A percentile compares a stretch with the other conserved stretches of the same genome.
phyloP scores from a whole-genome alignment of 192 early-diverging fungal genomes.

The Umbelopsis vinacea region DNA sequence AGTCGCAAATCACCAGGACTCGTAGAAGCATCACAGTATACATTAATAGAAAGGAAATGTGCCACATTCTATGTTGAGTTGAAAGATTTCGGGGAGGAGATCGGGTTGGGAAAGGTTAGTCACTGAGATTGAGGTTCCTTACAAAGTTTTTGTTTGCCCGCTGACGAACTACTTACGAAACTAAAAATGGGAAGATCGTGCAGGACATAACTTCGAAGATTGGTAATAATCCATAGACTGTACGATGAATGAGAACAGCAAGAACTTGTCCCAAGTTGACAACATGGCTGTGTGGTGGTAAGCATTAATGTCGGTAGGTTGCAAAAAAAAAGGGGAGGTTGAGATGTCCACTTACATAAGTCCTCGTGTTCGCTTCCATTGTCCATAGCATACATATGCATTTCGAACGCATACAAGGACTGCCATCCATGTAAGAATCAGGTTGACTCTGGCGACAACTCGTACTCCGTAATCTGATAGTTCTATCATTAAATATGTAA shows the following conservation, averaged over 20 bases:
- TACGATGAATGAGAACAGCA: slow-evolving; percentile 31
- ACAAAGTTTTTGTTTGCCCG: background rate
- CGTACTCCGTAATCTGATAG: slow-evolving; percentile 32
- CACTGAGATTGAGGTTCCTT: background rate
- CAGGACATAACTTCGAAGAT: slow-evolving; percentile 40
- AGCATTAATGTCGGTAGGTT: background rate
- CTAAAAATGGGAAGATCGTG: slow-evolving; percentile 36
- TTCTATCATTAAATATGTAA: slow-evolving; percentile 22
- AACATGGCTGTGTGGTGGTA: slow-evolving; percentile 29
- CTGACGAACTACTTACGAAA: slow-evolving; percentile 39
- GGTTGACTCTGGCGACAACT: slow-evolving; percentile 36
- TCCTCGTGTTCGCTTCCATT: slow-evolving; percentile 34
- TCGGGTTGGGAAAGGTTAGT: background rate
- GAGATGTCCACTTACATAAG: slow-evolving; percentile 26
- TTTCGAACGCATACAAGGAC: slow-evolving; percentile 36
- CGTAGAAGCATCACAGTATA: slow-evolving; percentile 37
- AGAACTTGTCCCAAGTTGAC: slow-evolving; percentile 34
- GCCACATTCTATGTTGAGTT: slow-evolving; percentile 36
- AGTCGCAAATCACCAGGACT: slow-evolving; percentile 35
- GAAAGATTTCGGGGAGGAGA: background rate
- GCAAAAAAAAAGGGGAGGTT: background rate
- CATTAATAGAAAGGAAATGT: slow-evolving; percentile 32
- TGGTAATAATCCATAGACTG: slow-evolving; percentile 35
- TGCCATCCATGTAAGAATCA: slow-evolving; percentile 37
- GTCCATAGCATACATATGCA: slow-evolving; percentile 32